Conservation (phyloP, 805 yeast genomes). For the Cyberlindnera bimundalis region DNA sequence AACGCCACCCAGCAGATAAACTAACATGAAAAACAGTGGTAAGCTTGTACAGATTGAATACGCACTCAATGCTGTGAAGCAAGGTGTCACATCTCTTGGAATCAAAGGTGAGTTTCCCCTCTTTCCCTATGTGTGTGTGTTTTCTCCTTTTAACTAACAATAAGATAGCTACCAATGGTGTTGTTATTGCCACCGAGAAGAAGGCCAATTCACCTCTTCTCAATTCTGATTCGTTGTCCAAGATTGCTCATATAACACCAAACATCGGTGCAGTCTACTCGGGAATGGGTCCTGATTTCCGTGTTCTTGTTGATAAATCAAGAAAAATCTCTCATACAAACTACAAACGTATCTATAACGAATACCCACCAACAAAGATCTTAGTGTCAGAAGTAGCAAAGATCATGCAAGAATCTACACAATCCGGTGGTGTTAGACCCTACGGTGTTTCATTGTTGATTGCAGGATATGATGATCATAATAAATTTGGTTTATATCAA, state of each 20-base stretch:
- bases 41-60: slow-evolving; percentile 97
- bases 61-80: slow-evolving; percentile 95
- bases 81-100: slow-evolving; percentile 96
- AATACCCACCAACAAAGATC: slow-evolving; percentile 94
- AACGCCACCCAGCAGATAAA: slow-evolving; percentile 1
- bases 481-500: slow-evolving; percentile 80
- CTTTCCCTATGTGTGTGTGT: too few species aligned
- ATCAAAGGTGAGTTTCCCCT: slow-evolving; percentile 48
- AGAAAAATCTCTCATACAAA: slow-evolving; percentile 90
- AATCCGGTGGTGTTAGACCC: slow-evolving; percentile 98
- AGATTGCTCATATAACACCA: slow-evolving; percentile 84
- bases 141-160: slow-evolving; percentile 7
- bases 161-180: slow-evolving; percentile 76
- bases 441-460: slow-evolving; percentile 92
- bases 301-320: slow-evolving; percentile 91
- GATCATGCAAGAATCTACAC: slow-evolving; percentile 98
- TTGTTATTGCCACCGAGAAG: slow-evolving; percentile 95
- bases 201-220: slow-evolving; percentile 78
- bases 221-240: slow-evolving; percentile 68
- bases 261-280: slow-evolving; percentile 95
- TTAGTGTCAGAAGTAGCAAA: slow-evolving; percentile 93
- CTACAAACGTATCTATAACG: slow-evolving; percentile 91
- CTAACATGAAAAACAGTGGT: slow-evolving; percentile 54
- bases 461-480: slow-evolving; percentile 86
- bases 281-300: slow-evolving; percentile 99